phyloP scores from a whole-genome alignment of 257 asterid species.

The Schizonepeta tenuifolia region DNA sequence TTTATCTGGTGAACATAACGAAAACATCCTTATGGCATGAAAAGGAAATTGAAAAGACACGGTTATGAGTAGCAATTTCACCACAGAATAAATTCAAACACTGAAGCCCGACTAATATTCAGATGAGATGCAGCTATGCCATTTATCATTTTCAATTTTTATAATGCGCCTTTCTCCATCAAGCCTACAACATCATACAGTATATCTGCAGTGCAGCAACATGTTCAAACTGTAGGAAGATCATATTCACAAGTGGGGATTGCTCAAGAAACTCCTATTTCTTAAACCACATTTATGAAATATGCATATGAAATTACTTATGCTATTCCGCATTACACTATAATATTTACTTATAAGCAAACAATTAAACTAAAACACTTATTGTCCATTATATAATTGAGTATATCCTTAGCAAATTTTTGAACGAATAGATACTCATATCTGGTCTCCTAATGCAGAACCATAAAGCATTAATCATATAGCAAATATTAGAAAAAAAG shows the following conservation, averaged over 20 bases:
- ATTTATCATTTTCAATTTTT: background rate
- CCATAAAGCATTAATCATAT: background rate
- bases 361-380: too few species aligned
- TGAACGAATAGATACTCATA: too few species aligned
- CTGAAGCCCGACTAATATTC: background rate
- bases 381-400: too few species aligned
- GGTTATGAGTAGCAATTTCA: background rate
- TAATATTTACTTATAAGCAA: background rate
- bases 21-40: background rate
- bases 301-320: background rate
- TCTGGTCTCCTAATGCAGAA: background rate
- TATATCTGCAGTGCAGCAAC: background rate
- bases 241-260: background rate
- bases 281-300: too few species aligned
- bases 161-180: background rate
- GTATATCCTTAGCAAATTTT: too few species aligned
- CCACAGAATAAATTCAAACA: background rate
- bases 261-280: too few species aligned
- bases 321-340: background rate
- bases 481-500: too few species aligned
- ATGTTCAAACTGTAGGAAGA: background rate
- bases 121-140: background rate
- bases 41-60: background rate
- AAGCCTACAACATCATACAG: too few species aligned
- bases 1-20: constrained; percentile 15